Base-by-base conservation (phyloP, 345 rosid species). In the Populus nigra region DNA sequence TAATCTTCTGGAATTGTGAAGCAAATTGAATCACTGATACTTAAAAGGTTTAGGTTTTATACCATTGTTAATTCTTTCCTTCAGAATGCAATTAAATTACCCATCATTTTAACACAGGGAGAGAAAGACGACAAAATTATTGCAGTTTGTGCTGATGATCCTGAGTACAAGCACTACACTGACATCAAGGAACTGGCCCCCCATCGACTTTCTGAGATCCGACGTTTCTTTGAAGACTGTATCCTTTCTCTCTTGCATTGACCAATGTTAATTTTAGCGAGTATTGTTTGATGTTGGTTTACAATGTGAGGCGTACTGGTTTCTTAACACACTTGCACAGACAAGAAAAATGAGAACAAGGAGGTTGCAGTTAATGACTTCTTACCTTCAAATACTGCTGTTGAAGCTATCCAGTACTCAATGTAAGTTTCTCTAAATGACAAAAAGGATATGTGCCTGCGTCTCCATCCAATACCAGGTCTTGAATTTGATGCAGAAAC, bases 91-190 rank as follows among this genome's bases (percentile, higher is more conserved):
- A 18, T 71, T 49, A 55, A 27, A 75, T 33, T 55, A n/a, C 22
- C 77, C 23, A 23, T 53, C 39, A 8, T 71, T 66, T 22, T 12
- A 22, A 23, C 73, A 22, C 79, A 94, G 98, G 99, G 99, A 69
- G 98, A 93, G 89, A 95, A 92, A 87, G 99, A 95, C 78, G 99
- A 95, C 82, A 95, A 95, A 86, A 93, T 95, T 80, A 95, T 95
- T 13, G 99, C 99, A 55, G 98, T 95, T 4, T 95, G 99, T 81
- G 98, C 94, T 35, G 99, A 95, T 73, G 99, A 95, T 87, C 99
- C 99, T 2, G 99, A 95, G 84, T 95, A 91, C 82, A 92, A 86
- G 83, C 96, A 95, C 84, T 95, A 84, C 79, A 91, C 86, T 13
- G 97, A 93, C 82, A 90, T 95, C 85, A 93, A 89, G 78, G 89